Conservation (phyloP, 495 filamentous ascomycete species). For the Cairneyella variabilis region DNA sequence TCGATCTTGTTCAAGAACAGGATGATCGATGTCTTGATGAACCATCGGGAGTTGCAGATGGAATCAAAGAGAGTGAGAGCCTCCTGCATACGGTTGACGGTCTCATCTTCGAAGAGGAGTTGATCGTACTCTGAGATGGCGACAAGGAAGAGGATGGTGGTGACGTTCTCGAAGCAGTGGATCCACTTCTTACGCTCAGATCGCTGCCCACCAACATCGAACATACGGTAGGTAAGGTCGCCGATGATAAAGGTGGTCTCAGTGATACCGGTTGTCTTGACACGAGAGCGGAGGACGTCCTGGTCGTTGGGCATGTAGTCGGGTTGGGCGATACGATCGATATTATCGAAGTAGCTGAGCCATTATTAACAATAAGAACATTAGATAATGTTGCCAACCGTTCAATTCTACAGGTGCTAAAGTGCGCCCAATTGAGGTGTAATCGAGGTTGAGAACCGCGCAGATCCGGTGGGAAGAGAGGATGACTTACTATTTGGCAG, state of each 20-base stretch:
- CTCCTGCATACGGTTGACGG: conserved; percentile 98
- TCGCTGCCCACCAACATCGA: conserved; percentile 97
- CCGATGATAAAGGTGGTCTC: conserved; percentile 99
- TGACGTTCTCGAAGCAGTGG: conserved; percentile 99
- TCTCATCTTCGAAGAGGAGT: conserved; percentile 92
- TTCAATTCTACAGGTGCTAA: too few relatives aligned
- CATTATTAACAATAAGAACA: conserved; percentile 25
- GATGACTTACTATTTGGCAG: conserved; percentile 93
- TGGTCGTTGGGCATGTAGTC: conserved; percentile 98
- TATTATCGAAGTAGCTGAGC: conserved; percentile 90
- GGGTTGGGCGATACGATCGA: conserved; percentile 83
- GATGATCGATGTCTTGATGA: conserved; percentile 99
- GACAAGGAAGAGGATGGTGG: conserved; percentile 95
- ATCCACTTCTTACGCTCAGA: conserved; percentile 99
- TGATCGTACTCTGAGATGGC: conserved; percentile 99
- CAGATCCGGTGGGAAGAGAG: too few relatives aligned
- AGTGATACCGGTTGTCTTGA: conserved; percentile 99
- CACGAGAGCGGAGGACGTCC: conserved; percentile 94
- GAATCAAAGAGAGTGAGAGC: conserved; percentile 97
- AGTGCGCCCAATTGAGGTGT: too few relatives aligned
- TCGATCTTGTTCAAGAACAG: conserved; percentile 99
- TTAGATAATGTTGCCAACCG: too few relatives aligned
- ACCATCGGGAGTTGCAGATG: conserved; percentile 99
- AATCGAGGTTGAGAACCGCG: too few relatives aligned
- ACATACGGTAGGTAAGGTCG: conserved; percentile 98